phyloP scores from a whole-genome alignment of 2,329 filamentous ascomycete genomes.

The Nectriaceae sp. region DNA sequence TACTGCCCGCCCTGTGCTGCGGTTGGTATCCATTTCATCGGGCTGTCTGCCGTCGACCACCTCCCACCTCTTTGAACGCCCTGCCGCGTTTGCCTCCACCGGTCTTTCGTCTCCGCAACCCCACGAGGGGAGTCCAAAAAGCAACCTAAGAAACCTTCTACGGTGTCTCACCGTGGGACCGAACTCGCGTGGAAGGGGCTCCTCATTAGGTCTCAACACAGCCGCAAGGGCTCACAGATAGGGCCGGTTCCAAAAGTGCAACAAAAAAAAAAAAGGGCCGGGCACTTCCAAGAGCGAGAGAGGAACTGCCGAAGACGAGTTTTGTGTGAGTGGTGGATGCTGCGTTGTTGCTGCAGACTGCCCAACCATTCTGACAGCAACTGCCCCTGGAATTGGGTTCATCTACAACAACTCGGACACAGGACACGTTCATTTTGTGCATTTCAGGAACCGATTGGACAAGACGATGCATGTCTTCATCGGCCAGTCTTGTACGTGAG shows the following conservation, averaged over 20 bases:
- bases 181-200: conserved; percentile 20
- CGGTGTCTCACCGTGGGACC: conserved; percentile 24
- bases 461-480: conserved; percentile 28
- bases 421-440: neutral
- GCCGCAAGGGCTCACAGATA: conserved; percentile 16
- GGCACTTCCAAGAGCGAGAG: conserved; percentile 11
- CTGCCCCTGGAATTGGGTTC: conserved; percentile 5
- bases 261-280: conserved; percentile 8
- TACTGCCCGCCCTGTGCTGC: too few relatives aligned
- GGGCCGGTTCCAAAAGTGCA: conserved; percentile 13
- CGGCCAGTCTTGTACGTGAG: conserved; percentile 21
- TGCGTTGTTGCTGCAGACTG: conserved; percentile 2
- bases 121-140: conserved; percentile 26
- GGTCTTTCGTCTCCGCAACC: conserved; percentile 17
- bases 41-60: conserved; percentile 20
- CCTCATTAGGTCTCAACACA: conserved; percentile 10
- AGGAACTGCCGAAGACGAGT: conserved; percentile 6
- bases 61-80: conserved; percentile 18
- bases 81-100: conserved; percentile 9
- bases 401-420: conserved; percentile 5
- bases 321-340: conserved; percentile 4
- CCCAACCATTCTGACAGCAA: conserved; percentile 1
- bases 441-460: conserved; percentile 16
- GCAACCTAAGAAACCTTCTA: conserved; percentile 23
- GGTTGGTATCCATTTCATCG: conserved; percentile 10